phyloP scores from a whole-genome alignment of 106 monocot species.

The Apostasia shenzhenica region DNA sequence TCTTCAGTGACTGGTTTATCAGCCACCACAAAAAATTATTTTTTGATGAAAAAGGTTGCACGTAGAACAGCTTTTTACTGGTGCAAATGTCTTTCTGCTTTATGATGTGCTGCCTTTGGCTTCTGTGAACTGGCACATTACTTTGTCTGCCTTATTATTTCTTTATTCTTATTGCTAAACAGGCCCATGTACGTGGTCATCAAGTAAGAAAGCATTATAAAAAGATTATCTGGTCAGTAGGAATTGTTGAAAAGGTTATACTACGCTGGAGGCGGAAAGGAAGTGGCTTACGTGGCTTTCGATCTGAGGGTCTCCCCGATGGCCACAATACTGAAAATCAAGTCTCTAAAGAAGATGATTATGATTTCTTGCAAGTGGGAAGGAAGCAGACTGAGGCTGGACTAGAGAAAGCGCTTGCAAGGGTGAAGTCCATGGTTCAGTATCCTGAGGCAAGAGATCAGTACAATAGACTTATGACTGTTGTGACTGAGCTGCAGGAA shows the following conservation, averaged over 20 bases:
- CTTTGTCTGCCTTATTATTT: not conserved
- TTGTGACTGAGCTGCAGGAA: slow-evolving; percentile 60
- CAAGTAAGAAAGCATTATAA: slow-evolving; percentile 84
- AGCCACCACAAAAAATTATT: too few species aligned
- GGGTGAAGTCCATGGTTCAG: slow-evolving; percentile 97
- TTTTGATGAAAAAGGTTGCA: too few species aligned
- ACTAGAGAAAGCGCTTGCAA: slow-evolving; percentile 81
- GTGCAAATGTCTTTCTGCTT: too few species aligned
- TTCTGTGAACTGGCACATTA: not conserved
- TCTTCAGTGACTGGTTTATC: too few species aligned
- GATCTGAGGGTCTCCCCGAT: slow-evolving; percentile 44
- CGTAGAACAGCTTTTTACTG: too few species aligned
- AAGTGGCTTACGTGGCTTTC: slow-evolving; percentile 64
- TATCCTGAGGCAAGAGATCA: slow-evolving; percentile 98
- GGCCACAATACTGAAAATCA: slow-evolving; percentile 22
- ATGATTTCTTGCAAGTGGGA: slow-evolving; percentile 80
- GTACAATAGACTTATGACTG: slow-evolving; percentile 63
- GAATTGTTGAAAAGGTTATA: slow-evolving; percentile 86
- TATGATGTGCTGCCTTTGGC: too few species aligned
- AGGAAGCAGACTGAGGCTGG: slow-evolving; percentile 80
- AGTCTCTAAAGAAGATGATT: slow-evolving; percentile 52
- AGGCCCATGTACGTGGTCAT: slow-evolving; percentile 95
- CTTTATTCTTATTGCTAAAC: not conserved
- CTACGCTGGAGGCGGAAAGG: slow-evolving; percentile 88
- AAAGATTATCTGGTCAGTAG: slow-evolving; percentile 72